Base-by-base conservation (phyloP, 2,329 filamentous ascomycete genomes). In the Xylaria polymorpha region DNA sequence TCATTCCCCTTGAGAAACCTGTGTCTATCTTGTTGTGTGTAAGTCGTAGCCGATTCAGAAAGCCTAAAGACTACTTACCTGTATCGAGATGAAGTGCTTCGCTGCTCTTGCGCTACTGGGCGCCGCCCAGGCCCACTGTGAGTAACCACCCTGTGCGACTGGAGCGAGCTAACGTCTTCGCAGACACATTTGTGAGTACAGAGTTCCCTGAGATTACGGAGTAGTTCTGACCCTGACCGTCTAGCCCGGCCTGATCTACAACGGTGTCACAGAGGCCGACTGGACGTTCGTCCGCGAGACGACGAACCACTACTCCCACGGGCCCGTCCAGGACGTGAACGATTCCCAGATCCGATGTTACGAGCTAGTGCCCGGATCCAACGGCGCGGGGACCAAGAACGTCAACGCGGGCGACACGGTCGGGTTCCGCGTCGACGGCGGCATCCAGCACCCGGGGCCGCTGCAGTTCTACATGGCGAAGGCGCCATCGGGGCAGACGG, bases 301-400 rank as follows among this genome's bases (percentile, higher is more conserved):
- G 32, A 80, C 80, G 35, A 81, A 81, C 73, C 79, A 78, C 72
- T 75, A 81, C 66, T 75, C 73, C 32, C 80, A 81, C 67, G 73
- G 74, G 6, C 79, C 71, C 0, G 79, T 81, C 1, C 75, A 79
- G 7, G 75, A 79, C 43, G 79, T 81, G 4, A 77, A 71, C 6
- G 72, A 71, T 56, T 18, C 71, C 0, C 78, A 80, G 64, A 79
- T 81, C 72, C 78, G 80, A 32, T 81, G 80, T 72, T 81, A 78
- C 71, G 77, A 81, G 70, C 55, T 73, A 4, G 59, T 39, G 46
- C 64, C 71, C 4, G 79, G 78, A 18, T 72, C 75, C 32, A 78
- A 74, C 50, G 74, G 79, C 1, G 77, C 75, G 7, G 66, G 63
- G 10, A 80, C 77, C 9, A 79, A 77, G 53, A 75, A 72, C n/a